phyloP scores from a whole-genome alignment of 768 basidiomycete genomes.

The Termitomyces bulborhizus region DNA sequence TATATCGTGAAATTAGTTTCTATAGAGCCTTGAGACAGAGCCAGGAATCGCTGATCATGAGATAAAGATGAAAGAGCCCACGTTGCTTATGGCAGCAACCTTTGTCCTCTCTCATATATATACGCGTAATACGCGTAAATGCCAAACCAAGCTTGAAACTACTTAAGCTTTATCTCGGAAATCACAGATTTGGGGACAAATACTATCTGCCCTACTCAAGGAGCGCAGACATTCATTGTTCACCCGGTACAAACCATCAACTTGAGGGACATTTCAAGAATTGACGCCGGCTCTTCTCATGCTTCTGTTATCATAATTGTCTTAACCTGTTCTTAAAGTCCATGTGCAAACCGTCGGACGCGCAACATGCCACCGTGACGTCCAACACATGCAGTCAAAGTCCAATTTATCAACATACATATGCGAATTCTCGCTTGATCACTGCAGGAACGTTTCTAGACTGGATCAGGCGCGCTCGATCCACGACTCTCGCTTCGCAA shows the following conservation, averaged over 20 bases:
- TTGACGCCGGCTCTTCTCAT: background rate
- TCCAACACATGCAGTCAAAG: no score
- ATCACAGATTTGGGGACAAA: background rate
- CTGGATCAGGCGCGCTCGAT: no score
- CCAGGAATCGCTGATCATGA: conserved; percentile 9
- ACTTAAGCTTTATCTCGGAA: no score
- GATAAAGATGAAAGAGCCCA: background rate
- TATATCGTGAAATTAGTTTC: background rate
- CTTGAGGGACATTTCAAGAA: background rate
- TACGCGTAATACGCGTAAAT: no score
- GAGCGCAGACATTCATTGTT: background rate
- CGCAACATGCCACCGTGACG: no score
- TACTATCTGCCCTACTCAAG: background rate
- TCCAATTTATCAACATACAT: no score
- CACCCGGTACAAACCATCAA: background rate
- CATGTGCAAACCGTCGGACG: no score
- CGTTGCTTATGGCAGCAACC: conserved; percentile 9
- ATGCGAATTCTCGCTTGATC: no score
- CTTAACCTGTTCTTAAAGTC: background rate
- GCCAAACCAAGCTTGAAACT: background rate
- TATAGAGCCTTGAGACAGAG: conserved; percentile 2
- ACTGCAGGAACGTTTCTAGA: no score
- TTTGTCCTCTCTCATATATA: background rate
- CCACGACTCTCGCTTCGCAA: no score
- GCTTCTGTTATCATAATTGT: background rate